phyloP scores from a whole-genome alignment of 73 alveolate genomes.

The Paramecium sexaurelia region DNA sequence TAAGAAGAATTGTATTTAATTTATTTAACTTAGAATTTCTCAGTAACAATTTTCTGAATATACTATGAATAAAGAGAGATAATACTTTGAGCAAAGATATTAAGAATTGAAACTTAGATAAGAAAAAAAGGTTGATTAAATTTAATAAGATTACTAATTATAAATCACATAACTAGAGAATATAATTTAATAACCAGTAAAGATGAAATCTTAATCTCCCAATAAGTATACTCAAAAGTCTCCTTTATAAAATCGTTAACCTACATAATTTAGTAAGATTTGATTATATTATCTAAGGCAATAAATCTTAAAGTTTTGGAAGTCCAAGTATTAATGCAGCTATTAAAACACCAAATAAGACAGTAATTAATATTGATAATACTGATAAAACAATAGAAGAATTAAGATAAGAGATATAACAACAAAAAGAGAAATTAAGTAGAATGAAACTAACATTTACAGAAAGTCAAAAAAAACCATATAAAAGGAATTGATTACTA shows the following conservation, averaged over 20 bases:
- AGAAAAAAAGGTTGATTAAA: neutral
- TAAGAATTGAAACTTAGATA: neutral
- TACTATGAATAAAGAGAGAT: slow-evolving; percentile 52
- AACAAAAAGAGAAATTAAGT: neutral
- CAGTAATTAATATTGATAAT: neutral
- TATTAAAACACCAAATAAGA: neutral
- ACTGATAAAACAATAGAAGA: slow-evolving; percentile 53
- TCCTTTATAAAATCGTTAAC: neutral
- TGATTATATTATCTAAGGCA: neutral
- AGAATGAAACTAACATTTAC: slow-evolving; percentile 38
- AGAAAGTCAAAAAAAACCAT: slow-evolving; percentile 27
- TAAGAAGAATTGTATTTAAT: slow-evolving; percentile 45
- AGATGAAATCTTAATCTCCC: neutral
- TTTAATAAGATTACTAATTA: slow-evolving; percentile 23
- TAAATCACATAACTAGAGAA: slow-evolving; percentile 26
- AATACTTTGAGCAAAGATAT: slow-evolving; percentile 19
- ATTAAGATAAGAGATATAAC: slow-evolving; percentile 33
- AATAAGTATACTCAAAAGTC: neutral
- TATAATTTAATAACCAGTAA: neutral
- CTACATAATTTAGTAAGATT: neutral
- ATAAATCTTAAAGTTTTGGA: neutral
- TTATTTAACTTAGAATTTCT: neutral
- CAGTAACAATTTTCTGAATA: slow-evolving; percentile 28
- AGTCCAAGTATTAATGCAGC: slow-evolving; percentile 4
- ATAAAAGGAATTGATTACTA: neutral